These are phyloP conservation scores for Blastobotrys illinoisensis DNA, from an alignment of 1,139 yeast genomes.

Conservation along the genomic window DNA sequence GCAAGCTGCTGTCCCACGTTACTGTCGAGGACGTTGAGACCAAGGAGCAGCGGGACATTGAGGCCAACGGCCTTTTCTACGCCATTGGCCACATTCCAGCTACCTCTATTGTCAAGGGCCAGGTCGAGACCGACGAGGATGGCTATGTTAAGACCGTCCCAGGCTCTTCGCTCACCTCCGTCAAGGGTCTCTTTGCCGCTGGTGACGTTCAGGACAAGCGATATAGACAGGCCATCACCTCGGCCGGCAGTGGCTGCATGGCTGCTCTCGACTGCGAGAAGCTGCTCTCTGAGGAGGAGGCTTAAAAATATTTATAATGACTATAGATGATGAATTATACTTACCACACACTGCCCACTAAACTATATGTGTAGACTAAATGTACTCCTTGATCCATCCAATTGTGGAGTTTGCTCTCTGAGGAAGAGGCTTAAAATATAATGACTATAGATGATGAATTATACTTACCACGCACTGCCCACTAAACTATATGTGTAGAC, in stretches of 20 bases:
- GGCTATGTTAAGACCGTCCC: conserved; percentile 88
- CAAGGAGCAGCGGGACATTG: conserved; percentile 59
- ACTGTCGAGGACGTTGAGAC: conserved; percentile 63
- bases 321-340: neutral
- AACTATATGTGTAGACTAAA: no score
- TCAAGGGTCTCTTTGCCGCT: conserved; percentile 93
- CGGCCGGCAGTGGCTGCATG: conserved; percentile 99
- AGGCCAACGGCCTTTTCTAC: conserved; percentile 89
- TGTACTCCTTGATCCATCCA: no score
- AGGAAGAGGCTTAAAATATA: conserved; percentile 29
- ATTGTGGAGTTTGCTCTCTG: no score
- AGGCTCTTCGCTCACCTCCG: conserved; percentile 82
- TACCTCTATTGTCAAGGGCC: conserved; percentile 69
- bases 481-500: no score
- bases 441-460: neutral
- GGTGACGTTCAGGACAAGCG: conserved; percentile 98
- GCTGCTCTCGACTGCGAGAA: conserved; percentile 96
- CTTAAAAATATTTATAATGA: conserved; percentile 1
- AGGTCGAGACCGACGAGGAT: conserved; percentile 75
- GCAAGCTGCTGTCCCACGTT: conserved; percentile 43
- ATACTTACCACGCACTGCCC: no score
- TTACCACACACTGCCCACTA: no score
- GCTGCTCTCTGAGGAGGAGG: conserved; percentile 54
- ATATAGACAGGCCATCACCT: conserved; percentile 98
- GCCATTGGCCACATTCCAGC: conserved; percentile 99